Percentiles rank a stretch among this genome's conserved stretches.
Evolutionary conservation across 257 asterid species (phyloP).

Genomic region (Plectranthus barbatus): DNA sequence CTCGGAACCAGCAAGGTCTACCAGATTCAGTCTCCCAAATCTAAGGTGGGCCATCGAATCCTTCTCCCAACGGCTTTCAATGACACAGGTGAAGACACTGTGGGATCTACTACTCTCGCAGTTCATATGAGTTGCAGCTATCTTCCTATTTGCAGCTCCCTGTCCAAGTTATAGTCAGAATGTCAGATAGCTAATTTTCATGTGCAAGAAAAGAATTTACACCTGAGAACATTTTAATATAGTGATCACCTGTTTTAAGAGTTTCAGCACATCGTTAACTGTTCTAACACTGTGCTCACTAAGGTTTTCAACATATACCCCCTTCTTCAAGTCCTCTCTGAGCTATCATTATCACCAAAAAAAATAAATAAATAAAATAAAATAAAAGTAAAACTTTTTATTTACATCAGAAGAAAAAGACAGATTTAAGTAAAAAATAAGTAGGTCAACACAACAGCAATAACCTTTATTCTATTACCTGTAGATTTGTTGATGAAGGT

Average conservation of each 20-base stretch:
- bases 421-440: not conserved
- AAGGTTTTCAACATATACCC: constrained; percentile 83
- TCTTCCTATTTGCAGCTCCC: constrained; percentile 86
- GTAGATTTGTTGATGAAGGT: constrained; percentile 73
- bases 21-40: constrained; percentile 78
- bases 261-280: constrained; percentile 56
- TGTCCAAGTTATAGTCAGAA: constrained; percentile 24
- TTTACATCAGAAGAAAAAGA: not conserved
- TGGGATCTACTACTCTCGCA: constrained; percentile 89
- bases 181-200: constrained; percentile 13
- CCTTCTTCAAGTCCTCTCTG: constrained; percentile 78
- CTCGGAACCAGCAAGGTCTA: constrained; percentile 90
- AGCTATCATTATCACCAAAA: constrained; percentile 35
- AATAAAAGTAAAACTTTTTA: too few relatives aligned
- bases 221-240: constrained; percentile 15
- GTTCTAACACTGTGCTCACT: constrained; percentile 55
- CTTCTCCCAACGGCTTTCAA: constrained; percentile 83
- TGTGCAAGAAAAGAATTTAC: not conserved
- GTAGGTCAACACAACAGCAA: not conserved
- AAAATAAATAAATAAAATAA: too few relatives aligned
- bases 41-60: constrained; percentile 71
- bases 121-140: constrained; percentile 80
- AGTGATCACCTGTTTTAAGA: constrained; percentile 62
- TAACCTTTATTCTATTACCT: constrained; percentile 30
- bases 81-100: constrained; percentile 77